Base-by-base conservation (phyloP, 805 yeast species). In the Wickerhamomyces mucosus region DNA sequence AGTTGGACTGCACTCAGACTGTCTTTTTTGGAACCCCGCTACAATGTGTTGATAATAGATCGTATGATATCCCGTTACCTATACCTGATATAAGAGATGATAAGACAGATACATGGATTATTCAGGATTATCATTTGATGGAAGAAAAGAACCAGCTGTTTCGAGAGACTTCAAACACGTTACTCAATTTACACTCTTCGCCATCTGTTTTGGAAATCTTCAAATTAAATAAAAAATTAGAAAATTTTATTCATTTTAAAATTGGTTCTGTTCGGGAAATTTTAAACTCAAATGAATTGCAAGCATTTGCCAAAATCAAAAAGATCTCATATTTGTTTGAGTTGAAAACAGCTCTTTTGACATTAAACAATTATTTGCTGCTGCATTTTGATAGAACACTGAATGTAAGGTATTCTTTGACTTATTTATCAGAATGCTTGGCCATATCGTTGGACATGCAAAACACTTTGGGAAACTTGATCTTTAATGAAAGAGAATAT, bases 361-460 rank as follows among this genome's bases (percentile, higher is more conserved):
- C 63, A 8, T 34, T 71, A 10, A 51, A 53, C 32, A 50, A 43
- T 22, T 62, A 59, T 29, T 32, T 72, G 4, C 55, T 56, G 32
- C 39, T 58, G n/a, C 60, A 62, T 37, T 69, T 62, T 36, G 71
- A 65, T 38, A 28, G 33, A 7, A 40, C 42, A 14, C 34, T 41
- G 1, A 46, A 59, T 16, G 18, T 40, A 1, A 49, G 48, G 1
- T 50, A 58, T 27, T 48, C 67, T 1, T 59, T 51, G 35, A 55
- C 53, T 29, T 62, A 56, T 36, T 33, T 61, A 23, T 56, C 53
- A 28, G 59, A 59, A 28, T 29, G 52, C 18, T 27, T 61, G 1
- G 43, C 43, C 4, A 18, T 45, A 9, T 35, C 48, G 12, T 39
- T 53, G 12, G 64, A 59, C 21, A 42, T 65, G 12, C 26, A 55